Conservation (phyloP, 176 grass and related monocot genomes). For the Elaeis guineensis region DNA sequence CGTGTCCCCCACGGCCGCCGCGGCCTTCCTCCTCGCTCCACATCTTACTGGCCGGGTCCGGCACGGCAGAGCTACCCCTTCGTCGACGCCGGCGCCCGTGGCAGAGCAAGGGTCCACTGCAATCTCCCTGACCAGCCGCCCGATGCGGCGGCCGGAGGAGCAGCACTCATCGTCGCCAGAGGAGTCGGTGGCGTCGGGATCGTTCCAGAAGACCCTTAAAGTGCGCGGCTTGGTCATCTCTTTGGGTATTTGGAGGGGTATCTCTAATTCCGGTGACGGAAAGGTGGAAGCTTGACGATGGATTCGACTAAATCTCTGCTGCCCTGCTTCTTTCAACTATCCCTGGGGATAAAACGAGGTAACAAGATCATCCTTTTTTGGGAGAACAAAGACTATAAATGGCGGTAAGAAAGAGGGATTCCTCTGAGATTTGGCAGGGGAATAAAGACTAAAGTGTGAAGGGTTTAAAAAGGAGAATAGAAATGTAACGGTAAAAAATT, state of each 20-base stretch:
- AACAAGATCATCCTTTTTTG: slow-evolving; percentile 2
- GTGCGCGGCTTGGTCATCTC: slow-evolving; percentile 32
- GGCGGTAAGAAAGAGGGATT: slow-evolving; percentile 13
- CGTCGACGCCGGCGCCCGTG: background rate
- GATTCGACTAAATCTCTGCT: background rate
- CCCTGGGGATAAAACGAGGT: background rate
- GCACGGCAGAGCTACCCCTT: too few relatives aligned
- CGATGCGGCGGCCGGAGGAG: background rate
- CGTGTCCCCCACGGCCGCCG: background rate
- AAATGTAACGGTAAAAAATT: slow-evolving; percentile 3
- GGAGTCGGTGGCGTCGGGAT: slow-evolving; percentile 35
- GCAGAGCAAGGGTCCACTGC: background rate
- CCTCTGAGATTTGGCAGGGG: slow-evolving; percentile 15
- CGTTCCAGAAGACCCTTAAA: slow-evolving; percentile 37
- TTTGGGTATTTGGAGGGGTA: background rate
- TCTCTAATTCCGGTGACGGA: background rate
- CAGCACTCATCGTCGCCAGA: slow-evolving; percentile 25
- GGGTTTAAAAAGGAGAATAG: background rate
- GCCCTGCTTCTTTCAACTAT: background rate
- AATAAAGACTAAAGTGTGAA: slow-evolving; percentile 13
- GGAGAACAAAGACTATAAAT: background rate
- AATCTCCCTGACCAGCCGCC: slow-evolving; percentile 22
- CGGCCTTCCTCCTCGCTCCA: slow-evolving; percentile 6
- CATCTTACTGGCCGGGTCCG: too few relatives aligned
- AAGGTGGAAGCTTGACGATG: background rate